phyloP scores from a whole-genome alignment of 495 filamentous ascomycete species.

The Bacidia rubella region DNA sequence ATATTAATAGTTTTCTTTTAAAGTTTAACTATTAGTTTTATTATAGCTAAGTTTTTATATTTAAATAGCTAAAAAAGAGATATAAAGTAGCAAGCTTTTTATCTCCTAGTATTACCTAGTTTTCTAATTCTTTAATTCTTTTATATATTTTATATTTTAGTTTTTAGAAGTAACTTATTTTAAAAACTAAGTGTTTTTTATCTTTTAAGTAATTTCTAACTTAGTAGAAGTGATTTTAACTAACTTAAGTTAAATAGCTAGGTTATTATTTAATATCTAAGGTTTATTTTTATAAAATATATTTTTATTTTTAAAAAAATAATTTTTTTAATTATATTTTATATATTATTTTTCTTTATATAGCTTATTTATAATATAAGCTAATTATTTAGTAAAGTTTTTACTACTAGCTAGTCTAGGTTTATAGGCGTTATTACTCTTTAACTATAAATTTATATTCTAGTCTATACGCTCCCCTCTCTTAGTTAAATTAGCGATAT shows the following conservation, averaged over 20 bases:
- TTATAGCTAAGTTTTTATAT: not conserved
- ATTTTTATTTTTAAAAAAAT: not conserved
- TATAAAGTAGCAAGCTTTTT: not conserved
- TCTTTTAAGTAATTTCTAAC: not conserved
- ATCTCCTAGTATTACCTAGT: not conserved
- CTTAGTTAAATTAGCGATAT: not conserved
- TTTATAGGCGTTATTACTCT: too few relatives aligned
- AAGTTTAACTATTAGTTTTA: not conserved
- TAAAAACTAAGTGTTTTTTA: not conserved
- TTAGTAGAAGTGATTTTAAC: not conserved
- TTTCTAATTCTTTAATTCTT: not conserved
- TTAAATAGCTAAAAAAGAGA: not conserved
- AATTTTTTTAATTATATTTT: not conserved
- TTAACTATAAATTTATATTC: not conserved
- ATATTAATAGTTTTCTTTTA: not conserved
- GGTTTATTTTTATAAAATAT: not conserved
- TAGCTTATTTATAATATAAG: not conserved
- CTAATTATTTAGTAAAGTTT: not conserved
- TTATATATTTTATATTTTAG: not conserved
- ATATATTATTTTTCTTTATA: not conserved
- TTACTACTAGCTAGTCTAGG: too few relatives aligned
- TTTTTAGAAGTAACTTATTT: not conserved
- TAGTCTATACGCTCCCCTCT: not conserved
- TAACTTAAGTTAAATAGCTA: not conserved
- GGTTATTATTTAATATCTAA: not conserved